Evolutionary conservation across 805 yeast genomes (phyloP), one percentile per base, ranked within the genome.

Genomic region (Yamadazyma paraphyllophila): DNA sequence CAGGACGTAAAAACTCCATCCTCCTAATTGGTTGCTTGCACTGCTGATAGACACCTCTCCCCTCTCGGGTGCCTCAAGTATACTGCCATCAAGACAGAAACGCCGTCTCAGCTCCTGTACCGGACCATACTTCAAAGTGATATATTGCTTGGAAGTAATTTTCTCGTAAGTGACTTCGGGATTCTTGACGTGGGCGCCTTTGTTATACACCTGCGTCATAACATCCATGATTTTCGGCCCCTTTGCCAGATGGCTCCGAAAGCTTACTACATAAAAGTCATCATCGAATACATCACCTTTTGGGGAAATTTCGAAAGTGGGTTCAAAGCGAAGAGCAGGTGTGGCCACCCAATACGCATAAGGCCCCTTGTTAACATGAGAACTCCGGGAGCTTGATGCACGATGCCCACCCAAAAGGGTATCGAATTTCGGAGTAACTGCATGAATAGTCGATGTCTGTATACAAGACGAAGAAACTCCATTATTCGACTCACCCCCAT

Each of bases 1-100:
- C 46, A 31, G 10, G 17, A 44, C 39, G 15, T 32, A 35, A 5
- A 45, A 7, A 8, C 37, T 26, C 43, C 46, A 46, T 11, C 27
- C 27, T 12, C 20, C 10, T 10, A 11, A 7, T 26, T 34, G 33
- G 36, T 42, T 41, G n/a, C 49, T 45, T 10, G 14, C 6, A 24
- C 34, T 35, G 13, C 26, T 11, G 25, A 51, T 27, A 4, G 13
- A 32, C 7, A 52, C 20, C 34, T 49, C 44, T 24, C 50, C 53
- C 12, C 42, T 31, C 13, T 56, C 61, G 1, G 74, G 74, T 11
- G 65, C 41, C 11, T 45, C 55, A 12, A 68, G 51, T 16, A 80
- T 81, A 14, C 76, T 64, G 0, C 94, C 94, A 60, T 85, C 94
- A 10, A 85, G 57, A 56, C 92, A 85, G 59, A 83, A 73, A 29